Evolutionary conservation across 257 asterid genomes (phyloP).

Genomic region (Plectranthus barbatus): DNA sequence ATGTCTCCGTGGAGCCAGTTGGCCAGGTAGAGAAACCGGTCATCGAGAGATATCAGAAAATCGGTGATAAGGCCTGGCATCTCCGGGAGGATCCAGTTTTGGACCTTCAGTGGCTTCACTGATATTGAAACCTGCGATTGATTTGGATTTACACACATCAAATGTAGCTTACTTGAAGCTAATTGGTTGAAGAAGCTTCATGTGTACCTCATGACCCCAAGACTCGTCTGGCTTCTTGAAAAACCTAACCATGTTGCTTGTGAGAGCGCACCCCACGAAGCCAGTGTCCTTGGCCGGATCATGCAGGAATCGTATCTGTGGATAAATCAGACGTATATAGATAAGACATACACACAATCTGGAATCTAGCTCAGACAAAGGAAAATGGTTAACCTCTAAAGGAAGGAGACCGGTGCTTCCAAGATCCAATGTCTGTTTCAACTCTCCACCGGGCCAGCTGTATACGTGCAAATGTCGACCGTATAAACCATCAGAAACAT

Average conservation of each 20-base stretch:
- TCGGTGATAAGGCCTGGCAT: conserved; percentile 88
- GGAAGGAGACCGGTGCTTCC: conserved; percentile 87
- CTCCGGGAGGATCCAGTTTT: conserved; percentile 80
- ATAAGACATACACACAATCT: no score
- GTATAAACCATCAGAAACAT: conserved; percentile 78
- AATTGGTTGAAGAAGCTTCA: neutral
- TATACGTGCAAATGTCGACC: conserved; percentile 92
- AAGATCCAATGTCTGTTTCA: conserved; percentile 89
- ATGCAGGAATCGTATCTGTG: conserved; percentile 77
- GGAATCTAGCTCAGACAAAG: no score
- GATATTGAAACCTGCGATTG: conserved; percentile 44
- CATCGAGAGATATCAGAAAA: conserved; percentile 69
- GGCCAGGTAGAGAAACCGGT: conserved; percentile 58
- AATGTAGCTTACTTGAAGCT: neutral
- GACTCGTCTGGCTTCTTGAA: conserved; percentile 71
- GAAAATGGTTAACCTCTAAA: conserved; percentile 89
- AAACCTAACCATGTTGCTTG: conserved; percentile 83
- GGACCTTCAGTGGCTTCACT: conserved; percentile 68
- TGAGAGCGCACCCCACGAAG: conserved; percentile 82
- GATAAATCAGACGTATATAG: neutral
- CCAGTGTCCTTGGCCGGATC: conserved; percentile 85
- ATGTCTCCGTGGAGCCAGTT: conserved; percentile 99
- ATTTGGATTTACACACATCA: neutral
- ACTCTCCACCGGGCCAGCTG: conserved; percentile 93
- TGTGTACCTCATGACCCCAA: conserved; percentile 84